A percentile compares a stretch with the other conserved stretches of the same genome.
phyloP scores from a whole-genome alignment of 805 yeast genomes.

The Candida peoriensis region DNA sequence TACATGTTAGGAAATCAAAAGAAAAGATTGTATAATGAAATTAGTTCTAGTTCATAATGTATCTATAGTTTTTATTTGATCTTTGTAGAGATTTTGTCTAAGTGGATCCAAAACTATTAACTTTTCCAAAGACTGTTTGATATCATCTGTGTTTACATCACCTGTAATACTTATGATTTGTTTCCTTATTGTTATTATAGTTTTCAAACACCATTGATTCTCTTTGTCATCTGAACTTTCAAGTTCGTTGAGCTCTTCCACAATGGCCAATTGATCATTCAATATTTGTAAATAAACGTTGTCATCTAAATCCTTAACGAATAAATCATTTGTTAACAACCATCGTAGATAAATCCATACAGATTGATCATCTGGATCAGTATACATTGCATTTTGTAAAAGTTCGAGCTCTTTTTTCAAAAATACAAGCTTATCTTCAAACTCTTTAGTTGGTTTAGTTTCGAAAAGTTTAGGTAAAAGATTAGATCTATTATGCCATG shows the following conservation, averaged over 20 bases:
- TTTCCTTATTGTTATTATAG: constrained; percentile 42
- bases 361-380: constrained; percentile 92
- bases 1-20: constrained; percentile 49
- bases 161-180: constrained; percentile 21
- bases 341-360: constrained; percentile 88
- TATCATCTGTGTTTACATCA: constrained; percentile 22
- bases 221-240: constrained; percentile 66
- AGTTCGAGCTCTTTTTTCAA: constrained; percentile 57
- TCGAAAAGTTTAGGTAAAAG: constrained; percentile 51
- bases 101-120: constrained; percentile 59
- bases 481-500: constrained; percentile 88
- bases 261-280: constrained; percentile 37
- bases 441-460: constrained; percentile 16
- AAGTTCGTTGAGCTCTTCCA: constrained; percentile 62
- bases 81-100: constrained; percentile 54
- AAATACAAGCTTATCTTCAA: constrained; percentile 30
- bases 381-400: constrained; percentile 78
- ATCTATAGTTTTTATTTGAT: constrained; percentile 19
- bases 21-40: constrained; percentile 39
- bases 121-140: constrained; percentile 32
- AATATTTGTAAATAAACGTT: constrained; percentile 36
- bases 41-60: not conserved
- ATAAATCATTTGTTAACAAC: constrained; percentile 44
- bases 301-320: constrained; percentile 19
- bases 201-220: constrained; percentile 73